phyloP scores from a whole-genome alignment of 2,329 filamentous ascomycete genomes.

The Pseudogymnoascus sp. region DNA sequence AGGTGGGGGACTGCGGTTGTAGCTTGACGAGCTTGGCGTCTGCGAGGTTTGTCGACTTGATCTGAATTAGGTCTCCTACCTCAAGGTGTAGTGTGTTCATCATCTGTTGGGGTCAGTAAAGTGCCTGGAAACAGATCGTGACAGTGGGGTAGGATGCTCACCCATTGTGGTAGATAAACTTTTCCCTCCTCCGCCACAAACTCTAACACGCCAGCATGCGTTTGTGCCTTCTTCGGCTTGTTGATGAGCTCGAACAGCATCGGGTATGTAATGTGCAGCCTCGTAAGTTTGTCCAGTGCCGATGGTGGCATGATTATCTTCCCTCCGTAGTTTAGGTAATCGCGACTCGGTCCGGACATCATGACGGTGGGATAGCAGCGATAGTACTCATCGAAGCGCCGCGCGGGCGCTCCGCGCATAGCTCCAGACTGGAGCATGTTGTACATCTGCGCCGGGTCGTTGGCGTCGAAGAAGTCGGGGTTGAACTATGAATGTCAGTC shows the following conservation, averaged over 20 bases:
- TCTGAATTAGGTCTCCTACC: constrained; percentile 86
- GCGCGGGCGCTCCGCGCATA: constrained; percentile 34
- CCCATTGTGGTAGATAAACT: constrained; percentile 93
- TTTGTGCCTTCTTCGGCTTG: constrained; percentile 67
- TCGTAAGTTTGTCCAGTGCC: constrained; percentile 90
- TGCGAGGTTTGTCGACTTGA: constrained; percentile 88
- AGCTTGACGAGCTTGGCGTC: constrained; percentile 91
- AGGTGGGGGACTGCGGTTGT: constrained; percentile 85
- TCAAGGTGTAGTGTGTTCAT: constrained; percentile 89
- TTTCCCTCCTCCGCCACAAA: constrained; percentile 97
- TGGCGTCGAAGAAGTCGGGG: constrained; percentile 22
- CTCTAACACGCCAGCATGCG: constrained; percentile 90
- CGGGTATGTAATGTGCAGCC: constrained; percentile 93
- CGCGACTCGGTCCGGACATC: constrained; percentile 82
- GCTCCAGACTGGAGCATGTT: constrained; percentile 22
- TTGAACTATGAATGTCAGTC: constrained; percentile 20
- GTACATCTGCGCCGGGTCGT: constrained; percentile 26
- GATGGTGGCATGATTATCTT: constrained; percentile 98
- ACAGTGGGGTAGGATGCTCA: constrained; percentile 33
- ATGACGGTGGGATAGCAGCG: constrained; percentile 93
- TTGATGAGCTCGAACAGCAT: constrained; percentile 96
- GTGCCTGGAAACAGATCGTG: not conserved
- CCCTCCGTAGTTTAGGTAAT: constrained; percentile 88
- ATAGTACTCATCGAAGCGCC: constrained; percentile 97
- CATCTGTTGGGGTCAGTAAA: constrained; percentile 51